Conservation (phyloP, 805 yeast species). For the Cephaloascus albidus region DNA sequence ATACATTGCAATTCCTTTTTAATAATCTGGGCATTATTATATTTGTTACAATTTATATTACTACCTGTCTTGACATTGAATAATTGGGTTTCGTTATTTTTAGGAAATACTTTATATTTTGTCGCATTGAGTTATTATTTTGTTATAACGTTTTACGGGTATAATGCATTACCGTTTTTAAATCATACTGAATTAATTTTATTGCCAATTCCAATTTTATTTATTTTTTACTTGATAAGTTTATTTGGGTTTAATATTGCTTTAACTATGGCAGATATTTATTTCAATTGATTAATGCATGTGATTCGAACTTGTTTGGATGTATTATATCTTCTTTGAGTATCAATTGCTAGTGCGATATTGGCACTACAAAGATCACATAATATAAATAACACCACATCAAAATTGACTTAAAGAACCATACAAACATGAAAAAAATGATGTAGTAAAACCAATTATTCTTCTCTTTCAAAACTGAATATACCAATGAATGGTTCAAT, state of each 20-base stretch:
- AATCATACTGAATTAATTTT: constrained; percentile 53
- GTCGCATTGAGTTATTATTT: constrained; percentile 69
- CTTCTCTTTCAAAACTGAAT: constrained; percentile 39
- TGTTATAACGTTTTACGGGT: constrained; percentile 82
- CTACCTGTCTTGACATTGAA: constrained; percentile 62
- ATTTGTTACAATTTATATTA: constrained; percentile 64
- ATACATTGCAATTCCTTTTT: constrained; percentile 88
- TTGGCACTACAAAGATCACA: neutral
- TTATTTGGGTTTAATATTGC: constrained; percentile 69
- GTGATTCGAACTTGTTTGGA: too few species aligned
- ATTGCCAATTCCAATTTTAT: constrained; percentile 54
- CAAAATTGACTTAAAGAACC: too few species aligned
- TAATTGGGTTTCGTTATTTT: constrained; percentile 55
- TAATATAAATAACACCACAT: too few species aligned
- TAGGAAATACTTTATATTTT: constrained; percentile 76
- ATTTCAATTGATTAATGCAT: constrained; percentile 18
- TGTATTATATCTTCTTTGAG: too few species aligned
- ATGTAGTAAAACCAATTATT: too few species aligned
- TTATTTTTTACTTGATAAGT: constrained; percentile 48
- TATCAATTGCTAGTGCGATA: too few species aligned
- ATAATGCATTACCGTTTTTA: constrained; percentile 62
- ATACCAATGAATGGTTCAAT: constrained; percentile 48
- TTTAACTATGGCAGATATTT: constrained; percentile 44
- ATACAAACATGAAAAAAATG: too few species aligned
- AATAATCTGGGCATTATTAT: constrained; percentile 67